Conservation (phyloP, 1,284 basidiomycete species). For the Pseudozyma tsukubaensis region DNA sequence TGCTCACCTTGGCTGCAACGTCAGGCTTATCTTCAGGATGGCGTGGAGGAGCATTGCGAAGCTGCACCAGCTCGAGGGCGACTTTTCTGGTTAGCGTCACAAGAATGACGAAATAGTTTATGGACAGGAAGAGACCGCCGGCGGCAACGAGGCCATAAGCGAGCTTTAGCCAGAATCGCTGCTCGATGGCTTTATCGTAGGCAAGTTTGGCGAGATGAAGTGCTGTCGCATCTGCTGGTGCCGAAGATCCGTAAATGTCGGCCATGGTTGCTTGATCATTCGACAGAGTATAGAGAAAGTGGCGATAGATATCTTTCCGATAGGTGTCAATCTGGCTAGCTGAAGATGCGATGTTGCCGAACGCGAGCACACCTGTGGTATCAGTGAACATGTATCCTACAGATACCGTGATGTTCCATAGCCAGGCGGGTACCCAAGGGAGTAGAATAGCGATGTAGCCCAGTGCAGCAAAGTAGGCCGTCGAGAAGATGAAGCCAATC, state of each 20-base stretch:
- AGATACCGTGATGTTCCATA: conserved; percentile 27
- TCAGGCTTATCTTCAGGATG: not conserved
- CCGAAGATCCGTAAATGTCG: too few species aligned
- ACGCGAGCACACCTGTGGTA: not conserved
- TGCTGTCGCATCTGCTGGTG: not conserved
- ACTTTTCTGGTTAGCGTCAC: conserved; percentile 13
- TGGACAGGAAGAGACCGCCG: conserved; percentile 1
- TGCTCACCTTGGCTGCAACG: not conserved
- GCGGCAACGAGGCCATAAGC: conserved; percentile 9
- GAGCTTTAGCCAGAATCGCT: conserved; percentile 12
- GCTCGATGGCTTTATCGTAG: conserved; percentile 4
- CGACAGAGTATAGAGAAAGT: not conserved
- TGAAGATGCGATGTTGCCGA: not conserved
- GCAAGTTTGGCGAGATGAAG: conserved; percentile 2
- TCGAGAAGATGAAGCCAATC: conserved; percentile 20
- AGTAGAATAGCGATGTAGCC: conserved; percentile 42
- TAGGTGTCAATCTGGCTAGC: conserved; percentile 4
- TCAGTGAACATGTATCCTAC: not conserved
- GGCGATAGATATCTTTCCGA: not conserved
- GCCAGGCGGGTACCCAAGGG: conserved; percentile 16
- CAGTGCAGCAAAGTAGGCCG: conserved; percentile 25
- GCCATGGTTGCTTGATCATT: not conserved
- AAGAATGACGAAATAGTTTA: conserved; percentile 16
- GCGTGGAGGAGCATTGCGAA: conserved; percentile 7
- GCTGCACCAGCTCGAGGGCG: conserved; percentile 15